These are phyloP conservation scores for Stemphylium lycopersici DNA, from an alignment of 2,329 filamentous ascomycete species.

Conservation along the genomic window DNA sequence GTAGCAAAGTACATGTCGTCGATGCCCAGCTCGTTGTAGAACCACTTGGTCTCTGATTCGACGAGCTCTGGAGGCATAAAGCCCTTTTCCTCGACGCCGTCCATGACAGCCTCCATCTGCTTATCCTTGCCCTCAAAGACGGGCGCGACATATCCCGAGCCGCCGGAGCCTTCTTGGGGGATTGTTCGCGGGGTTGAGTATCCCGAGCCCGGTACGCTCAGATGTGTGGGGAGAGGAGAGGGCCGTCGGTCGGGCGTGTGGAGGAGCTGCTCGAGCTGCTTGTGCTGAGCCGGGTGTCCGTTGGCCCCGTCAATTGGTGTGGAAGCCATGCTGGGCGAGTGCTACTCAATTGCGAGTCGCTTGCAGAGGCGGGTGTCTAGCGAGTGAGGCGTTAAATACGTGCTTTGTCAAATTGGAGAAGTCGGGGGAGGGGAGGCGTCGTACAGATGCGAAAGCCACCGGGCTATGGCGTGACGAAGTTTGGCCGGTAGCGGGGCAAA, in stretches of 20 bases:
- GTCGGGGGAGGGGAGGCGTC: conserved; percentile 15
- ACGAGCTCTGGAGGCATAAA: conserved; percentile 87
- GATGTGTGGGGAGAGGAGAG: conserved; percentile 86
- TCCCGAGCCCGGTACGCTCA: conserved; percentile 69
- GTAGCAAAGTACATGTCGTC: conserved; percentile 98
- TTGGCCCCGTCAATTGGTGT: conserved; percentile 40
- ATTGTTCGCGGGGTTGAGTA: conserved; percentile 70
- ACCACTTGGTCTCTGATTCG: conserved; percentile 88
- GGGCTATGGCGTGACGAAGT: conserved; percentile 8
- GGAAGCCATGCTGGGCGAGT: conserved; percentile 36
- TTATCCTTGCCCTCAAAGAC: conserved; percentile 91
- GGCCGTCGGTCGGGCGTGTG: conserved; percentile 68
- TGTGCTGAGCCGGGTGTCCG: conserved; percentile 53
- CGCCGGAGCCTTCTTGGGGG: conserved; percentile 78
- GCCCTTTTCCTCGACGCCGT: conserved; percentile 74
- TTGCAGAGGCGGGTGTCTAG: conserved; percentile 1
- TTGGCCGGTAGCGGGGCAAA: conserved; percentile 9
- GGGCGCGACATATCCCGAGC: conserved; percentile 88
- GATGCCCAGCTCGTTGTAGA: conserved; percentile 96
- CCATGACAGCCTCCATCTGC: conserved; percentile 88
- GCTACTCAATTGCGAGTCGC: neutral
- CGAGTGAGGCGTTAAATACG: conserved; percentile 13
- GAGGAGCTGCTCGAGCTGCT: conserved; percentile 62
- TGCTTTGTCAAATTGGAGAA: conserved; percentile 15
- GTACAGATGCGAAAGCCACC: conserved; percentile 10